Conservation (phyloP, 1,284 basidiomycete genomes). For the Naganishia liquefaciens region DNA sequence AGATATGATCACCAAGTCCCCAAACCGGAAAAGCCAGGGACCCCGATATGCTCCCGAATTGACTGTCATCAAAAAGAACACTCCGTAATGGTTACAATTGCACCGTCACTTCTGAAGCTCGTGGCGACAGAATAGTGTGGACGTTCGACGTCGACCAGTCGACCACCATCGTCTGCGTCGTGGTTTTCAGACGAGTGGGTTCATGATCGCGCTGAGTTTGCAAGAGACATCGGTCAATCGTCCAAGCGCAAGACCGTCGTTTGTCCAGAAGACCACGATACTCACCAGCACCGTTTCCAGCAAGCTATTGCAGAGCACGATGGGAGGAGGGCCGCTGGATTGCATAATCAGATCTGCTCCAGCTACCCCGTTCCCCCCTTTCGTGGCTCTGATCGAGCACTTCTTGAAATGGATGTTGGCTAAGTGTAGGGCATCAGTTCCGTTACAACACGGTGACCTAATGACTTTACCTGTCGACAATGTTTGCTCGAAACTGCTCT, state of each 20-base stretch:
- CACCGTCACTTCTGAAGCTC: slow-evolving; percentile 11
- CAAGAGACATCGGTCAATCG: not conserved
- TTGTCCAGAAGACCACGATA: not conserved
- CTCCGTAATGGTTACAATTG: too few relatives aligned
- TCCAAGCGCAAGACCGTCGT: not conserved
- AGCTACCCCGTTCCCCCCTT: not conserved
- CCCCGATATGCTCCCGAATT: too few relatives aligned
- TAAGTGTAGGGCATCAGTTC: not conserved
- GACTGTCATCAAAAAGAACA: not conserved
- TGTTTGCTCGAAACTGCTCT: not conserved
- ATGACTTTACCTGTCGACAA: not conserved
- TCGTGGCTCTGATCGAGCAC: not conserved
- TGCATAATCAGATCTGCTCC: slow-evolving; percentile 1
- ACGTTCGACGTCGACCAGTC: slow-evolving; percentile 24
- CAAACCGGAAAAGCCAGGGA: too few relatives aligned
- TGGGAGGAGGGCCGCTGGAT: slow-evolving; percentile 2
- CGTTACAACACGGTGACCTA: not conserved
- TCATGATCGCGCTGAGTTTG: not conserved
- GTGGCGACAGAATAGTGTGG: slow-evolving; percentile 4
- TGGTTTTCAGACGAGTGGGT: slow-evolving; percentile 8
- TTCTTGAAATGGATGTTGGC: not conserved
- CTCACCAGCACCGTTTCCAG: slow-evolving; percentile 6
- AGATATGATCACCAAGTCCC: not conserved
- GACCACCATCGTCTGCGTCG: slow-evolving; percentile 19
- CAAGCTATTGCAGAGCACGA: not conserved